phyloP scores from a whole-genome alignment of 2,329 filamentous ascomycete species.

The Volutella citrinella region DNA sequence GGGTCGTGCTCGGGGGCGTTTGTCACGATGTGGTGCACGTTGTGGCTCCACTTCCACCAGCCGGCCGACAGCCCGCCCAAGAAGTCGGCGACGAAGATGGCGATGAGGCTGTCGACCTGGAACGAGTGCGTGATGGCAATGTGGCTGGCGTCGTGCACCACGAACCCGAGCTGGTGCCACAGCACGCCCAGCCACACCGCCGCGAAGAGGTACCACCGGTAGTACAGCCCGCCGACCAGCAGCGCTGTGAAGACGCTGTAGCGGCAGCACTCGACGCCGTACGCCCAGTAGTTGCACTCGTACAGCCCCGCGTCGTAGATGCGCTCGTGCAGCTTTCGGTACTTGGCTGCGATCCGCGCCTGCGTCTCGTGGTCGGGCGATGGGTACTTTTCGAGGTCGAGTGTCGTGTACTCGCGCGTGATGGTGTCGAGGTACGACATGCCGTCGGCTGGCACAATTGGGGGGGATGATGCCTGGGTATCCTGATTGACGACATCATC shows the following conservation, averaged over 20 bases:
- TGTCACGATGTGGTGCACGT: conserved; percentile 96
- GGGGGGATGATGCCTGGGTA: no score
- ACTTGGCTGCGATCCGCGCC: conserved; percentile 72
- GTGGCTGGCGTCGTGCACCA: conserved; percentile 91
- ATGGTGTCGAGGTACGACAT: conserved; percentile 69
- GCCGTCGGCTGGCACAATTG: no score
- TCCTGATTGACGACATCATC: conserved; percentile 15
- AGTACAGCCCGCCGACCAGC: conserved; percentile 58
- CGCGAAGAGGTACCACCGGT: conserved; percentile 66
- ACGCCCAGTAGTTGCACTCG: conserved; percentile 78
- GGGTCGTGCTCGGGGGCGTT: conserved; percentile 95
- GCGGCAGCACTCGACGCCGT: conserved; percentile 69
- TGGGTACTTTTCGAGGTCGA: conserved; percentile 80
- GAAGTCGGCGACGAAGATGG: conserved; percentile 87
- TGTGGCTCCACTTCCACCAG: conserved; percentile 97
- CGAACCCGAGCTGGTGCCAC: conserved; percentile 95
- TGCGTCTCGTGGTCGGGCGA: conserved; percentile 72
- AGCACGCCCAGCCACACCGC: conserved; percentile 75
- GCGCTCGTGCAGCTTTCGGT: conserved; percentile 70
- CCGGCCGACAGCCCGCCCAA: conserved; percentile 85
- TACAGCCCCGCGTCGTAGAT: conserved; percentile 76
- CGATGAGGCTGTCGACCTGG: conserved; percentile 76
- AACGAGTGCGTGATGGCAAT: conserved; percentile 97
- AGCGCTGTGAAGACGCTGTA: conserved; percentile 67
- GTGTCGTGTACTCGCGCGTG: conserved; percentile 70